Percentiles rank a stretch among this genome's conserved stretches.
These are phyloP conservation scores for Cutaneotrichosporon daszewskae DNA, from an alignment of 1,284 basidiomycete genomes.

Conservation along the genomic window DNA sequence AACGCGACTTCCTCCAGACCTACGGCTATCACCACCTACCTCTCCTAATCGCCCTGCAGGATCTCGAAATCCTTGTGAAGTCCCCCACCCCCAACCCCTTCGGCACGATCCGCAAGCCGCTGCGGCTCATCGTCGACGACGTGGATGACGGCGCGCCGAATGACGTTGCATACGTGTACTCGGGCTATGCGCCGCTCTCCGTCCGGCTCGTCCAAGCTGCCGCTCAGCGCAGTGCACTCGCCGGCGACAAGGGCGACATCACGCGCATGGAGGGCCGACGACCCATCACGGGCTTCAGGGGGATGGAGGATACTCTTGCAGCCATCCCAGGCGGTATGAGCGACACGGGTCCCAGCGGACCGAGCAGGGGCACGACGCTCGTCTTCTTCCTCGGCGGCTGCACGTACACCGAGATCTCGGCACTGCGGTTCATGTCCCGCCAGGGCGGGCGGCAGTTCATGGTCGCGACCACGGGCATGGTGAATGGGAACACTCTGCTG, in stretches of 20 bases:
- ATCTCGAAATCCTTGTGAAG: slow-evolving; percentile 58
- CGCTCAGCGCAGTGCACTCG: slow-evolving; percentile 77
- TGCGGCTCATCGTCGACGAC: slow-evolving; percentile 91
- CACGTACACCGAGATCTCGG: slow-evolving; percentile 94
- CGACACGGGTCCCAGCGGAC: slow-evolving; percentile 57
- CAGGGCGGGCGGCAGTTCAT: slow-evolving; percentile 75
- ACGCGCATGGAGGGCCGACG: slow-evolving; percentile 18
- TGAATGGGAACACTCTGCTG: slow-evolving; percentile 58
- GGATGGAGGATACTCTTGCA: slow-evolving; percentile 82
- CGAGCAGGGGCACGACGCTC: slow-evolving; percentile 60
- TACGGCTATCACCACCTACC: slow-evolving; percentile 90
- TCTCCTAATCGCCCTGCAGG: slow-evolving; percentile 70
- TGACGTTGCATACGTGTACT: slow-evolving; percentile 93
- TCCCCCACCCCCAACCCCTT: slow-evolving; percentile 55
- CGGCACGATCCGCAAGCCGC: slow-evolving; percentile 65
- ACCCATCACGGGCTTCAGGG: slow-evolving; percentile 91
- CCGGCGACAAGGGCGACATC: slow-evolving; percentile 47
- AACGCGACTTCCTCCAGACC: slow-evolving; percentile 86
- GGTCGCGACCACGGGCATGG: slow-evolving; percentile 80
- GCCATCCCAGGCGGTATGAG: slow-evolving; percentile 78
- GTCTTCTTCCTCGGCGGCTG: slow-evolving; percentile 99
- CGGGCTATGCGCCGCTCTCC: slow-evolving; percentile 91
- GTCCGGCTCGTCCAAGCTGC: slow-evolving; percentile 88
- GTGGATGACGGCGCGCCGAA: slow-evolving; percentile 63
- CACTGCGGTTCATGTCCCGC: slow-evolving; percentile 79